A percentile compares a stretch with the other conserved stretches of the same genome.
Evolutionary conservation across 306 rosid genomes (phyloP).

Genomic region (Neltuma alba): DNA sequence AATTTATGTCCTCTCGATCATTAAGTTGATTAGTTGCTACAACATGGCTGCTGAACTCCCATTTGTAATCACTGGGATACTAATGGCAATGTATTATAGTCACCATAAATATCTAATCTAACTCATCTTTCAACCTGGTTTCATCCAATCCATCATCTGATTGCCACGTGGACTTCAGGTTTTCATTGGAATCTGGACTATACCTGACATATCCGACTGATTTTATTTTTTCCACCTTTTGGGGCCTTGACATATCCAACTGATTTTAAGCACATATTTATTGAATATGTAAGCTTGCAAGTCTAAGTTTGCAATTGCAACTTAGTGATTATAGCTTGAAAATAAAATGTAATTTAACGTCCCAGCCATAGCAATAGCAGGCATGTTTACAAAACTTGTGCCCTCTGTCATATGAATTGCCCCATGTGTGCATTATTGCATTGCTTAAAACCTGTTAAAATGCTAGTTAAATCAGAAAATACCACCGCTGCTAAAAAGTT

Average conservation of each 20-base stretch:
- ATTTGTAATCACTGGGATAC: neutral
- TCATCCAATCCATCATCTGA: neutral
- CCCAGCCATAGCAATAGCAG: neutral
- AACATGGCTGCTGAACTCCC: conserved; percentile 24
- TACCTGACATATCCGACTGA: neutral
- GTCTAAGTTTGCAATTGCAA: neutral
- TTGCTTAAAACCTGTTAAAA: conserved; percentile 1
- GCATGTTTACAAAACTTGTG: neutral
- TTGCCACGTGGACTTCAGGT: neutral
- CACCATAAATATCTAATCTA: neutral
- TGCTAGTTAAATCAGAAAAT: conserved; percentile 6
- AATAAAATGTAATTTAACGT: neutral
- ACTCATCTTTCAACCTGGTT: conserved; percentile 31
- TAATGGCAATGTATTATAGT: conserved; percentile 9
- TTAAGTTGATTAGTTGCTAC: conserved; percentile 24
- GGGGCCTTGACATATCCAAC: conserved; percentile 1
- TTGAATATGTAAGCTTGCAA: neutral
- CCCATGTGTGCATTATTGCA: neutral
- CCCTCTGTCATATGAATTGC: neutral
- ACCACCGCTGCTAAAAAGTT: neutral
- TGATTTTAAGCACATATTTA: neutral
- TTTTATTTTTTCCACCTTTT: neutral
- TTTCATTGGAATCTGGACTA: neutral
- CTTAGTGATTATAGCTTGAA: neutral
- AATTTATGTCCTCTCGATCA: conserved; percentile 22